Conservation (phyloP, 2,329 filamentous ascomycete species). For the Dactylonectria estremocensis region DNA sequence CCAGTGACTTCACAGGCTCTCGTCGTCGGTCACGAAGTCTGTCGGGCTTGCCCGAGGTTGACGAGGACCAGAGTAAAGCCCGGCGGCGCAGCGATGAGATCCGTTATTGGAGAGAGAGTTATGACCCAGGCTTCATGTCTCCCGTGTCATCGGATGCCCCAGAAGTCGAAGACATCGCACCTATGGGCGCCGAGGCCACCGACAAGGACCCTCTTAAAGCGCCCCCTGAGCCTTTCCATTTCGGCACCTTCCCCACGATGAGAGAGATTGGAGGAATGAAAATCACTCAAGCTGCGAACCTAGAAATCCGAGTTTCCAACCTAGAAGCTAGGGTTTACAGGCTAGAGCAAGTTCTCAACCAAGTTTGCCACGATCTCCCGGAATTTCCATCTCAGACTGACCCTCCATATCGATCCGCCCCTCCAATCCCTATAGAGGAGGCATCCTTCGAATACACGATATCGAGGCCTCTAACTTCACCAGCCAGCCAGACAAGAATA, state of each 20-base stretch:
- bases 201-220: constrained; percentile 54
- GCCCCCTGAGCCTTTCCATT: constrained; percentile 68
- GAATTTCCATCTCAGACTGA: constrained; percentile 55
- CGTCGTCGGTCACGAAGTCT: constrained; percentile 73
- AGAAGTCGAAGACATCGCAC: constrained; percentile 53
- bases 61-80: constrained; percentile 50
- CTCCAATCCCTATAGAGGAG: constrained; percentile 43
- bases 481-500: constrained; percentile 12
- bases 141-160: constrained; percentile 65
- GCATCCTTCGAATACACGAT: constrained; percentile 37
- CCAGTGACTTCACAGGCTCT: constrained; percentile 65
- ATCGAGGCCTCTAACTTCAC: constrained; percentile 5
- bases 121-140: constrained; percentile 66
- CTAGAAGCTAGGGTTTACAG: constrained; percentile 68
- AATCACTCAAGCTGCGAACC: constrained; percentile 68
- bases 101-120: constrained; percentile 75
- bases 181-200: constrained; percentile 48
- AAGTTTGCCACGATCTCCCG: constrained; percentile 64
- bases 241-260: constrained; percentile 63
- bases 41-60: constrained; percentile 65
- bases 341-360: constrained; percentile 67
- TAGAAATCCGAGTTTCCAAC: constrained; percentile 67
- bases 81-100: constrained; percentile 75
- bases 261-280: constrained; percentile 69
- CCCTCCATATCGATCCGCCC: constrained; percentile 45